Conservation (phyloP, 129 eudicot species). For the Silybum marianum region DNA sequence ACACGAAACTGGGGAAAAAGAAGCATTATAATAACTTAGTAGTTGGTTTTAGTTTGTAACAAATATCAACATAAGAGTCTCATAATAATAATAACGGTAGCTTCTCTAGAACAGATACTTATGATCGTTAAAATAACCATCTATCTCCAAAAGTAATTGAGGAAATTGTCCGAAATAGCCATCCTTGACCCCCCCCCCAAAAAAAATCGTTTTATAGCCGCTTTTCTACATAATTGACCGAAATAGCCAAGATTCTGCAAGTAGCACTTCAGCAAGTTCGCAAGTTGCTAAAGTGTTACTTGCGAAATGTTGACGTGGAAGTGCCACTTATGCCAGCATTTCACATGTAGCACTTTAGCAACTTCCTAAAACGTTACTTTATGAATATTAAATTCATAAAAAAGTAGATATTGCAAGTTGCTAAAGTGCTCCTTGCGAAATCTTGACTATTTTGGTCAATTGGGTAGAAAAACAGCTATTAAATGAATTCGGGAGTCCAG, state of each 20-base stretch:
- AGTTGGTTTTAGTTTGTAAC: not conserved
- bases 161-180: not conserved
- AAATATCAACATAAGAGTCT: not conserved
- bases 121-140: not conserved
- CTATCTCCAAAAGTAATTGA: not conserved
- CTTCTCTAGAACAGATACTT: not conserved
- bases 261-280: not conserved
- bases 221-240: too few species aligned
- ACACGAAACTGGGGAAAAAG: not conserved
- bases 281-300: not conserved
- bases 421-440: not conserved
- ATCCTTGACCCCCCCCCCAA: too few species aligned
- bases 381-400: not conserved
- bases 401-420: not conserved
- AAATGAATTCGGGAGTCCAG: not conserved
- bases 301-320: not conserved
- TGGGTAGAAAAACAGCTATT: not conserved
- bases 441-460: not conserved
- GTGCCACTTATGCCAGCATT: not conserved
- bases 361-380: not conserved
- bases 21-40: not conserved
- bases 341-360: too few species aligned
- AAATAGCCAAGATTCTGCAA: not conserved
- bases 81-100: not conserved
- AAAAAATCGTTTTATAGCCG: not conserved